Percentiles rank a stretch among this genome's conserved stretches.
Evolutionary conservation across 768 basidiomycete species (phyloP).

Genomic region (Rhodosporidiobolus sp.): DNA sequence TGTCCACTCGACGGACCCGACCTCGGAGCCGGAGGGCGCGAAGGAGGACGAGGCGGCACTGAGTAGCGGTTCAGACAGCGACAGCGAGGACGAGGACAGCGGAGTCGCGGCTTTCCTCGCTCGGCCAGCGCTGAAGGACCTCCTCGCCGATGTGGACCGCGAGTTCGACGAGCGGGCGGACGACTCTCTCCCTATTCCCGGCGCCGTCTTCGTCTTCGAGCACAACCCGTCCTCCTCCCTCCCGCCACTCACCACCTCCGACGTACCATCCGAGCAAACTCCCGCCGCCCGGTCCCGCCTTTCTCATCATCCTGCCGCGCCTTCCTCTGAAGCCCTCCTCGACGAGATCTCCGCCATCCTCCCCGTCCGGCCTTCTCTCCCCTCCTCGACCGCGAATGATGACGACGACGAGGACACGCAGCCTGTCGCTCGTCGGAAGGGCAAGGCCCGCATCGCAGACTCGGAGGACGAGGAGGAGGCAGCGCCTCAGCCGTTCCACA

Average conservation of each 20-base stretch:
- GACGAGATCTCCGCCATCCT: not conserved
- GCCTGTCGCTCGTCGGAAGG: not conserved
- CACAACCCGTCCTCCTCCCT: slow-evolving; percentile 3
- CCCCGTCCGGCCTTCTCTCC: not conserved
- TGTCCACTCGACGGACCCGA: slow-evolving; percentile 36
- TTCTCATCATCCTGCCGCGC: not conserved
- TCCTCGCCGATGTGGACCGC: slow-evolving; percentile 16
- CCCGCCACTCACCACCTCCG: slow-evolving; percentile 16
- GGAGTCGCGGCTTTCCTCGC: not conserved
- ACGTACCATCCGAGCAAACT: not conserved
- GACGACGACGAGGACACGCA: not conserved
- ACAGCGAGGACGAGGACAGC: not conserved
- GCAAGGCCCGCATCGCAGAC: slow-evolving; percentile 14
- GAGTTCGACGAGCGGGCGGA: slow-evolving; percentile 4
- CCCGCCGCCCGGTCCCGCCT: not conserved
- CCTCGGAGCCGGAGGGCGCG: slow-evolving; percentile 21
- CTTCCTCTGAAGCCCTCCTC: not conserved
- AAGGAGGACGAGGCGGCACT: not conserved
- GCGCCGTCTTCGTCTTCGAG: not conserved
- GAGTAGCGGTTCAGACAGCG: not conserved
- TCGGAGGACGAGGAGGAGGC: slow-evolving; percentile 29
- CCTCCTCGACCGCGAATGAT: too few relatives aligned
- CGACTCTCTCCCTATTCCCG: not conserved
- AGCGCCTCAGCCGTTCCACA: not conserved
- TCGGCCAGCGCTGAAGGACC: slow-evolving; percentile 4